Evolutionary conservation across 176 grass and related monocot species (phyloP).

Genomic region (Oryza punctata): DNA sequence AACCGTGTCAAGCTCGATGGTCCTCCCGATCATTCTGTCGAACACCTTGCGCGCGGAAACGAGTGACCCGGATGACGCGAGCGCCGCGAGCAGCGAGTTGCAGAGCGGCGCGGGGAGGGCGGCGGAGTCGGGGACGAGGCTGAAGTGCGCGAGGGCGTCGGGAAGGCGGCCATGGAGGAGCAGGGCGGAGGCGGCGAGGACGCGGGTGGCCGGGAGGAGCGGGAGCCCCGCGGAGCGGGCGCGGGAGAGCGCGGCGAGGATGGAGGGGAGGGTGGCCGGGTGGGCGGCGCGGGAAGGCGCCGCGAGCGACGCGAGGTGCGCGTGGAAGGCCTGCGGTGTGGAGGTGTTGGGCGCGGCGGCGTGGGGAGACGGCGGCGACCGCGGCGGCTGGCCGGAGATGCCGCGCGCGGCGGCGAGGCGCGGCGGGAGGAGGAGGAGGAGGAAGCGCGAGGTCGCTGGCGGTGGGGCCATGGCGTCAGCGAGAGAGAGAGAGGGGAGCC

Average conservation of each 20-base stretch:
- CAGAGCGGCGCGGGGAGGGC: slow-evolving; percentile 43
- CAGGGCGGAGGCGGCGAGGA: slow-evolving; percentile 32
- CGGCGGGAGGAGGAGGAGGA: slow-evolving; percentile 31
- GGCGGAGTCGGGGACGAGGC: slow-evolving; percentile 30
- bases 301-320: slow-evolving; percentile 24
- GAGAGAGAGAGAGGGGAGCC: background rate
- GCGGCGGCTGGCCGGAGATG: slow-evolving; percentile 9
- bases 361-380: background rate
- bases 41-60: slow-evolving; percentile 56
- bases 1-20: slow-evolving; percentile 40
- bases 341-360: background rate
- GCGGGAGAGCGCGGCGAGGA: slow-evolving; percentile 32
- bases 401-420: slow-evolving; percentile 23
- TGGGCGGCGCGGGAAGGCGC: slow-evolving; percentile 19
- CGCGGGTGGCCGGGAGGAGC: slow-evolving; percentile 27
- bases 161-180: slow-evolving; percentile 56
- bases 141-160: slow-evolving; percentile 62
- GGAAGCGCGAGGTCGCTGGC: background rate
- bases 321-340: slow-evolving; percentile 8
- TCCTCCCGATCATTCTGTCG: slow-evolving; percentile 52
- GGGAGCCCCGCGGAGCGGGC: slow-evolving; percentile 18
- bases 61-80: slow-evolving; percentile 42
- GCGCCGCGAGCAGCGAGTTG: slow-evolving; percentile 59
- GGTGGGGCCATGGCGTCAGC: slow-evolving; percentile 2
- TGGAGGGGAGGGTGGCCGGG: slow-evolving; percentile 24